Evolutionary conservation across 2,329 filamentous ascomycete genomes (phyloP), one percentile per base, ranked within the genome.

Genomic region (Paraconiothyrium brasiliense): DNA sequence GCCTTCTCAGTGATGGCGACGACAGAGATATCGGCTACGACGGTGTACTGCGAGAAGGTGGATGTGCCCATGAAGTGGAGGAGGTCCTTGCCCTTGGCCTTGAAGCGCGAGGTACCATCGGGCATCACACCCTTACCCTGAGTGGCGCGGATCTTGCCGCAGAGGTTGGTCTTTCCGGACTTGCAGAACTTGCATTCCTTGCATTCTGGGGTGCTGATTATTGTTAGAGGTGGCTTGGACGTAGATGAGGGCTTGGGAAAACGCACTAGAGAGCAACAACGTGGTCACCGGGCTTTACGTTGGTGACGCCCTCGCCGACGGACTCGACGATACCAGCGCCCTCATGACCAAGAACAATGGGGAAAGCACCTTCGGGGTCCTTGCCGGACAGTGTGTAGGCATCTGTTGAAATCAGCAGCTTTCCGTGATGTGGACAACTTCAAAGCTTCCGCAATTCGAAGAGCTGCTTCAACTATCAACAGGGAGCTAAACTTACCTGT

Each of bases 1-100:
- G 95, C 95, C 73, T 97, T 89, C 63, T 88, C 87, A 72, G 94
- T 94, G 71, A 99, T 93, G 65, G 94, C 91, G 32, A 99, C 95
- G 60, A 97, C 95, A 52, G 94, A 97, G 82, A 99, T 98, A 81
- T 99, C 95, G 79, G 95, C 94, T 41, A 99, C 93, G 67, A 99
- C 95, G 60, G 95, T 98, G 85, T 97, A 99, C 84, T 99, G 95
- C 35, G 93, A 97, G 86, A 99, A 99, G 72, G 95, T 99, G 41
- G 94, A 97, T 59, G 93, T 97, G 75, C 95, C 95, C 95, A 99
- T 99, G 85, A 98, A 99, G 85, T 98, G 95, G 61, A 98, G 89
- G 64, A 99, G 87, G 73, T 97, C 92, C 84, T 97, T 90, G 81
- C 95, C 95, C 82, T 94, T 95, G 86, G 90, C 93, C 82, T 88